Percentiles rank a stretch among this genome's conserved stretches.
Conservation (phyloP, 139 green algal species). For the Monoraphidium neglectum region DNA sequence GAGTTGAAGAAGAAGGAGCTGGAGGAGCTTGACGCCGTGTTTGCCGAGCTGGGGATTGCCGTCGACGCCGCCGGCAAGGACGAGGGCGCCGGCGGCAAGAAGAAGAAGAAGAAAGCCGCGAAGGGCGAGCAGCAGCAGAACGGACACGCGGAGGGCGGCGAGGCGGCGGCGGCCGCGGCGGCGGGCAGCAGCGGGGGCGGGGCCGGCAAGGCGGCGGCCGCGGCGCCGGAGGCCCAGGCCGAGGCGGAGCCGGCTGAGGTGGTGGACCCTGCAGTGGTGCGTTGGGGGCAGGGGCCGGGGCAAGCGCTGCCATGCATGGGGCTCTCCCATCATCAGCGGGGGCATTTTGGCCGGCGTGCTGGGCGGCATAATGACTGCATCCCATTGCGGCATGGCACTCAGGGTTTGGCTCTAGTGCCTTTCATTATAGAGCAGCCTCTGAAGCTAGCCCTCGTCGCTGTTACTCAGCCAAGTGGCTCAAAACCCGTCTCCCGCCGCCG, state of each 20-base stretch:
- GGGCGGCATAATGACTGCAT: background rate
- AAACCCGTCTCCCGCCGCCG: background rate
- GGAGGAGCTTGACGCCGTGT: conserved; percentile 62
- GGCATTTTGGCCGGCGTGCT: background rate
- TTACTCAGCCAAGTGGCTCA: background rate
- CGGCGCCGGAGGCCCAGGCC: conserved; percentile 24
- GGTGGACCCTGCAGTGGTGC: conserved; percentile 52
- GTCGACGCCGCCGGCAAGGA: conserved; percentile 19
- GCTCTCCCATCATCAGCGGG: background rate
- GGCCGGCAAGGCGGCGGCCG: conserved; percentile 4
- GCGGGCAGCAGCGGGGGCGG: background rate
- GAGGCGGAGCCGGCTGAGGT: conserved; percentile 17
- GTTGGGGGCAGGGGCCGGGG: background rate
- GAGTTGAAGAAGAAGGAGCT: conserved; percentile 77
- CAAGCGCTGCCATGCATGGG: background rate
- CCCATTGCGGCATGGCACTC: background rate
- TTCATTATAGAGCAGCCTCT: background rate
- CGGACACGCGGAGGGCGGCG: background rate
- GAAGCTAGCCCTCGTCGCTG: background rate
- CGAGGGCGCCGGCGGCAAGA: conserved; percentile 29
- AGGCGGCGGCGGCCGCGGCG: background rate
- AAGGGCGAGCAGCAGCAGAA: conserved; percentile 17
- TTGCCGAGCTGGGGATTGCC: conserved; percentile 58
- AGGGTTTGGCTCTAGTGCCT: background rate
- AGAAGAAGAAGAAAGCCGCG: conserved; percentile 60